Conservation (phyloP, 805 yeast species). For the Vanderwaltozyma verrucispora region DNA sequence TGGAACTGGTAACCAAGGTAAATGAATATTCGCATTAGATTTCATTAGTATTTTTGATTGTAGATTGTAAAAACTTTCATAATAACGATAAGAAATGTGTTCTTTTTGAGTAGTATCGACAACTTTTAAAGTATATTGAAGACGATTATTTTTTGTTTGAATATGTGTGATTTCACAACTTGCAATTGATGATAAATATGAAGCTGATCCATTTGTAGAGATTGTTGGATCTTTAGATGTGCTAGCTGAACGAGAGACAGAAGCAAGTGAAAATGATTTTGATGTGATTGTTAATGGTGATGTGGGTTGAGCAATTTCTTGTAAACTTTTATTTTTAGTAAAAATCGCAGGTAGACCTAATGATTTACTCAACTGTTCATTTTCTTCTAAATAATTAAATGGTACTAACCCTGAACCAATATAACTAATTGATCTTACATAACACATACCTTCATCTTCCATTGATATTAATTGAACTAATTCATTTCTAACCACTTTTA, state of each 20-base stretch:
- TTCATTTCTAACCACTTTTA: conserved; percentile 1
- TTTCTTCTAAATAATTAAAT: conserved; percentile 6
- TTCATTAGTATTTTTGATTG: conserved; percentile 7
- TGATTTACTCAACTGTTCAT: conserved; percentile 2
- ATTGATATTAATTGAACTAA: conserved; percentile 11
- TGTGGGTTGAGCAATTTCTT: conserved; percentile 12
- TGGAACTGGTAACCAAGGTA: conserved; percentile 2
- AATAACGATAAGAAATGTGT: conserved; percentile 8
- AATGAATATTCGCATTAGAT: background rate
- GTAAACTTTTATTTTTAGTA: conserved; percentile 1
- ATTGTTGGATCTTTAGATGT: background rate
- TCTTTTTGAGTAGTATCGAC: conserved; percentile 6
- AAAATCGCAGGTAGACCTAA: conserved; percentile 1
- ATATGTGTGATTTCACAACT: conserved; percentile 7
- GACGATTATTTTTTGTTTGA: conserved; percentile 8
- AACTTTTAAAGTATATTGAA: conserved; percentile 10
- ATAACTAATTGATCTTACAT: conserved; percentile 8
- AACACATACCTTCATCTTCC: conserved; percentile 5
- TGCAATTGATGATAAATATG: background rate
- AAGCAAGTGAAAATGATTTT: conserved; percentile 8
- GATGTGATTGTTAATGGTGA: conserved; percentile 14
- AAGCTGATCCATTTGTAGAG: background rate
- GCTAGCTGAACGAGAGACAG: conserved; percentile 6
- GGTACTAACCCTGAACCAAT: conserved; percentile 13
- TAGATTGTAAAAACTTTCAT: conserved; percentile 17